Percentiles rank a stretch among this genome's conserved stretches.
These are phyloP conservation scores for Geotrichum restrictum DNA, from an alignment of 1,139 yeast genomes.

Conservation along the genomic window DNA sequence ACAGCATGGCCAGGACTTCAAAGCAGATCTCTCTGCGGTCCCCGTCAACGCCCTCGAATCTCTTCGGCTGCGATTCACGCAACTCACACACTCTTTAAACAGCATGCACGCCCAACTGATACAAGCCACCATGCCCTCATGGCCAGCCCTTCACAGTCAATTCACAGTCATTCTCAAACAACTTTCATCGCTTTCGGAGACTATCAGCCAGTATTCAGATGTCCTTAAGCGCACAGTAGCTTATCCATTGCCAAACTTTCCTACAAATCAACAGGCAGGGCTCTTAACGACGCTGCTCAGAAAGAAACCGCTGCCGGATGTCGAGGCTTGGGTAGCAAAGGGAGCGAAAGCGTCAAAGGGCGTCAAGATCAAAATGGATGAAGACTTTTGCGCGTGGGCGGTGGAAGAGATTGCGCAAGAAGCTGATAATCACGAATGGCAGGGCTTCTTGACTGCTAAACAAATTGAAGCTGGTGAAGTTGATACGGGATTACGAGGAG, in stretches of 20 bases:
- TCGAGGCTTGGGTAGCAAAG: conserved; percentile 73
- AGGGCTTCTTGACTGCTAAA: conserved; percentile 55
- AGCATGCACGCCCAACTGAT: conserved; percentile 36
- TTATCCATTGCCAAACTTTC: conserved; percentile 79
- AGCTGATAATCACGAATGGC: conserved; percentile 56
- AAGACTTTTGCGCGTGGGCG: conserved; percentile 54
- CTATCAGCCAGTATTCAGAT: conserved; percentile 59
- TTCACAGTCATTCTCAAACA: conserved; percentile 80
- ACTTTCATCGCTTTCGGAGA: conserved; percentile 64
- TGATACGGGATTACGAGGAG: conserved; percentile 25
- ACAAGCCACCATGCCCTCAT: conserved; percentile 38
- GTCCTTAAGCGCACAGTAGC: conserved; percentile 64
- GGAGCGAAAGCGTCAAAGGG: conserved; percentile 31
- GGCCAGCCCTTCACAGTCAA: conserved; percentile 68
- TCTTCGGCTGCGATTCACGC: conserved; percentile 56
- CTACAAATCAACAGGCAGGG: conserved; percentile 78
- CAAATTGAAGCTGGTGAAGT: conserved; percentile 47
- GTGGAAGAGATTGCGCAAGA: conserved; percentile 49
- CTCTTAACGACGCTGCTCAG: conserved; percentile 76
- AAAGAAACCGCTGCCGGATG: conserved; percentile 86
- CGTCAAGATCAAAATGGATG: conserved; percentile 18
- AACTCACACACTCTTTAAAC: conserved; percentile 41
- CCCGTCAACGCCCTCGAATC: conserved; percentile 61
- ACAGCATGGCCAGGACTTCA: conserved; percentile 11
- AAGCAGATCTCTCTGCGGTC: conserved; percentile 40